phyloP scores from a whole-genome alignment of 768 basidiomycete genomes.

The Suillus weaverae region DNA sequence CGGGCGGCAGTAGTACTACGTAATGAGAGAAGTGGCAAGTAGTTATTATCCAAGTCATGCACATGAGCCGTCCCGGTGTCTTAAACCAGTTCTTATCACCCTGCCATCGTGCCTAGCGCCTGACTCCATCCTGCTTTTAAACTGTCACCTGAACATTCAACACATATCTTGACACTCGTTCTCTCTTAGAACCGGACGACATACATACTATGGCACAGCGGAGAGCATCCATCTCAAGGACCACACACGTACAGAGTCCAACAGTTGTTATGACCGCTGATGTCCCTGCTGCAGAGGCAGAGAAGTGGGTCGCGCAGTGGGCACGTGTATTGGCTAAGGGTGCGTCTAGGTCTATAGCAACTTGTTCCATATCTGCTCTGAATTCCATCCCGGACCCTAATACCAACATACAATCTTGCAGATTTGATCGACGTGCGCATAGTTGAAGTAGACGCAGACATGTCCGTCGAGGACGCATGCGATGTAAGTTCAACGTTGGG shows the following conservation, averaged over 20 bases:
- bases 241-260: constrained; percentile 14
- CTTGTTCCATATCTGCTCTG: neutral
- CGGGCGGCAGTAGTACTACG: neutral
- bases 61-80: constrained; percentile 1
- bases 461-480: constrained; percentile 80
- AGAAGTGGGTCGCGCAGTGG: constrained; percentile 64
- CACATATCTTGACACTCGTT: neutral
- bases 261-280: constrained; percentile 18
- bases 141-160: neutral
- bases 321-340: constrained; percentile 55
- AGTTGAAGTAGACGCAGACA: constrained; percentile 65
- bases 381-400: neutral
- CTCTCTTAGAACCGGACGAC: constrained; percentile 2
- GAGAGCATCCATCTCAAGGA: constrained; percentile 20
- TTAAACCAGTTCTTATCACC: neutral
- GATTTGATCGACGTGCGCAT: constrained; percentile 73
- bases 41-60: neutral
- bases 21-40: neutral
- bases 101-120: neutral
- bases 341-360: constrained; percentile 25
- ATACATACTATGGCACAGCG: constrained; percentile 13
- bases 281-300: constrained; percentile 32
- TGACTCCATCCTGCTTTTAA: neutral
- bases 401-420: constrained; percentile 23
- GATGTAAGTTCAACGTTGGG: constrained; percentile 49